Evolutionary conservation across 306 rosid genomes (phyloP), one percentile per base, ranked within the genome.

Genomic region (Vicia faba): DNA sequence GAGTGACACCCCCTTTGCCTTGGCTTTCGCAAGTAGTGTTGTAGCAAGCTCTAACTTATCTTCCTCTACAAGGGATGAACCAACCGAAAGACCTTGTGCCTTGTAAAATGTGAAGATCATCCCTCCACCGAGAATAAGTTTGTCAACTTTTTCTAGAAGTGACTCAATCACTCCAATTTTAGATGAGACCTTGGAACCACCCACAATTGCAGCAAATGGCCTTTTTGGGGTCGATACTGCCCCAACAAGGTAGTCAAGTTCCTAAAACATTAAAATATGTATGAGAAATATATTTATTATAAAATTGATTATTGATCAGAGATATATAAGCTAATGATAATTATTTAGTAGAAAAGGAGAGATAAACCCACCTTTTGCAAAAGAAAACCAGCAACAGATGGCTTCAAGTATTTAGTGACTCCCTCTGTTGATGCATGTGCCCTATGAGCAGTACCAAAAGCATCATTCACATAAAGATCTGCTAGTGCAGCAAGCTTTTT

Each of bases 391-490:
- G 99, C 92, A 25, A 95, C 99, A 43, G 99, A 95, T 69, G 99
- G 99, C 80, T 82, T 95, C 85, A 95, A 81, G 81, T 73, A 95
- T 71, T 95, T 95, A 64, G 99, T 90, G 82, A 95, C 99, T 1
- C 99, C 99, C 81, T 95, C 99, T 16, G 99, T 95, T 50, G 99
- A 95, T 66, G 99, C 99, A 73, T 95, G 99, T 63, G 99, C 99
- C 79, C 99, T 90, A 45, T 95, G 99, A 23, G 99, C 99, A 51
- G 99, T 95, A 14, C 99, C 99, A 43, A 95, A 95, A 39, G 99
- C 99, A 82, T 95, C 99, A 59, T 95, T 95, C 71, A 95, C 99
- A 71, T 56, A 95, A 35, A 95, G 81, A 85, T 95, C 99, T 36
- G 99, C 99, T 6, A 90, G 75, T 26, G 96, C 77, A 6, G 97